Evolutionary conservation across 805 yeast species (phyloP).

Genomic region (Sugiyamaella chiloensis): DNA sequence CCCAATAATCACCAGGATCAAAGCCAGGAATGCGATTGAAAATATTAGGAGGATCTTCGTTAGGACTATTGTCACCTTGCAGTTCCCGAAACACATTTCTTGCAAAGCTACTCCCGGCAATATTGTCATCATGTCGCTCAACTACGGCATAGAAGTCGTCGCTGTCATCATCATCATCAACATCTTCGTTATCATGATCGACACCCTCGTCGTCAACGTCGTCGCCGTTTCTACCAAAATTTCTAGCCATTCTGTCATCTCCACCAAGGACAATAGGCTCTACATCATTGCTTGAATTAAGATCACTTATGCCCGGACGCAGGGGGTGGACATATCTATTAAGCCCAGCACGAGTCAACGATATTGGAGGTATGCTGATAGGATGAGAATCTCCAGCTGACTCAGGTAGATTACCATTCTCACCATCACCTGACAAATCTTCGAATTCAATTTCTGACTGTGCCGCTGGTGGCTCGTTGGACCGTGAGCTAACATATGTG

Average conservation of each 20-base stretch:
- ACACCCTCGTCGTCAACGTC: neutral
- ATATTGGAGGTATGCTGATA: neutral
- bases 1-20: slow-evolving; percentile 46
- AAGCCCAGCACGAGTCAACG: neutral
- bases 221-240: neutral
- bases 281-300: neutral
- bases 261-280: neutral
- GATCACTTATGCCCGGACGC: neutral
- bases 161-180: slow-evolving; percentile 17
- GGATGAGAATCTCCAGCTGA: neutral
- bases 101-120: neutral
- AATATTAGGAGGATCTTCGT: slow-evolving; percentile 38
- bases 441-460: neutral
- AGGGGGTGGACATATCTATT: slow-evolving; percentile 1
- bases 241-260: neutral
- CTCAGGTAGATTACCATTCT: neutral
- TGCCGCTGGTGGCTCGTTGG: neutral
- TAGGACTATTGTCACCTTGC: slow-evolving; percentile 5
- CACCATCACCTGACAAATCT: neutral
- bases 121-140: neutral
- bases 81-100: neutral
- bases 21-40: slow-evolving; percentile 48
- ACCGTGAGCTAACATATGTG: slow-evolving; percentile 1
- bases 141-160: slow-evolving; percentile 20
- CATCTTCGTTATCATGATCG: neutral